phyloP scores from a whole-genome alignment of 805 yeast genomes.

The Yamadazyma philogaea region DNA sequence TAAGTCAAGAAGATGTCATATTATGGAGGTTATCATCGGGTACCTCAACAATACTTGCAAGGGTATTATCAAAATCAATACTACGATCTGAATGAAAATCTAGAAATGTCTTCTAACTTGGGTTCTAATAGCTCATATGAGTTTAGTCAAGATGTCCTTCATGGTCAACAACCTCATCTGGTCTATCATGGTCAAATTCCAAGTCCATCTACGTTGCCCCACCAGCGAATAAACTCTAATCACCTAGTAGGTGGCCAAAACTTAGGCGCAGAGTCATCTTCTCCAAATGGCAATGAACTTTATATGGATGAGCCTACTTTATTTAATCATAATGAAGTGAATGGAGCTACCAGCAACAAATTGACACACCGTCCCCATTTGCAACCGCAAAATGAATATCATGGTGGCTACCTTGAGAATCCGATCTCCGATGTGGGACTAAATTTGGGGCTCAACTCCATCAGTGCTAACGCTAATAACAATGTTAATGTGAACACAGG shows the following conservation, averaged over 20 bases:
- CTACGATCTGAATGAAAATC: conserved; percentile 11
- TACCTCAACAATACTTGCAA: conserved; percentile 37
- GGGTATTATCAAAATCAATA: conserved; percentile 33
- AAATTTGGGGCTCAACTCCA: conserved; percentile 9
- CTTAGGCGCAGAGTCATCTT: conserved; percentile 8
- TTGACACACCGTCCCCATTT: conserved; percentile 1
- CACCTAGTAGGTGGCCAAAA: background rate
- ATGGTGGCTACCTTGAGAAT: conserved; percentile 1
- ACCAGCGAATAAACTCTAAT: background rate
- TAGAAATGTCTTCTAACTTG: conserved; percentile 7
- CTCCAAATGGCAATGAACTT: conserved; percentile 20
- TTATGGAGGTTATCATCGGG: conserved; percentile 42
- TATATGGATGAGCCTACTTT: conserved; percentile 22
- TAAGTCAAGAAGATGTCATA: conserved; percentile 31
- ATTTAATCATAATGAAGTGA: conserved; percentile 16
- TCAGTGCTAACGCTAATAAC: background rate
- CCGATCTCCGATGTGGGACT: conserved; percentile 4
- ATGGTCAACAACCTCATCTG: conserved; percentile 1
- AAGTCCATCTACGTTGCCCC: conserved; percentile 2
- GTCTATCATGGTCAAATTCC: background rate
- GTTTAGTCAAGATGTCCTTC: conserved; percentile 7
- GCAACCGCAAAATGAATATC: conserved; percentile 4
- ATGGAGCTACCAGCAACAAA: conserved; percentile 4
- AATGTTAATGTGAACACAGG: conserved; percentile 13
- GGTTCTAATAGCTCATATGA: conserved; percentile 11